Base-by-base conservation (phyloP, 345 rosid species). In the Corymbia maculata region DNA sequence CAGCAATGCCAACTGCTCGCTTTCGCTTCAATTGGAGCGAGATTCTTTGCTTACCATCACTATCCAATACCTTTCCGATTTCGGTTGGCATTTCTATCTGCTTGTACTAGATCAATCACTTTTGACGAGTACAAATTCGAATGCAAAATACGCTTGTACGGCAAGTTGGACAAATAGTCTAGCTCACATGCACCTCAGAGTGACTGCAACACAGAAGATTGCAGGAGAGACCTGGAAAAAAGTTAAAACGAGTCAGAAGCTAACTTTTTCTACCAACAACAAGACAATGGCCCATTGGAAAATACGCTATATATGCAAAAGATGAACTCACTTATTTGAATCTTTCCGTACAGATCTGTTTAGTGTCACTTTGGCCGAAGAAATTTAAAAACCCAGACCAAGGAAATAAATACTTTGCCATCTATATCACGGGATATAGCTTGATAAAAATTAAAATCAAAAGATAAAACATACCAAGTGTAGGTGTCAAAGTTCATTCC, bases 181-280 rank as follows among this genome's bases (percentile, higher is more conserved):
- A 52, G 86, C 86, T 82, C 88, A 17, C 24, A 42, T 51, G 64
- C 82, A 26, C 89, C 91, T 93, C 91, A 94, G 79, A 91, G 91
- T 85, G 87, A 89, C 90, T 22, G 80, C 52, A 89, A 89, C 92
- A 91, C 92, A 50, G 85, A 87, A 59, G 89, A 90, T 87, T 87
- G 86, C 68, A 79, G 87, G 66, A 42, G 89, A 91, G 70, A 42
- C 94, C 95, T 93, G 93, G 30, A 90, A 16, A 90, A 16, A 88
- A 86, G 4, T n/a, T 85, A 88, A 87, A 36, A 88, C 82, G 8
- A 51, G 70, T 89, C 19, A 70, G 84, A 42, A 10, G 42, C 15
- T 75, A 42, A 75, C 84, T 36, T 36, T 5, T 42, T 42, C 84
- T 42, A 42, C 49, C 15, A 0, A 75, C 82, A 75, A 75, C 49